Base-by-base conservation (phyloP, 352 stramenopile species). In the Paralagenidium karlingii region DNA sequence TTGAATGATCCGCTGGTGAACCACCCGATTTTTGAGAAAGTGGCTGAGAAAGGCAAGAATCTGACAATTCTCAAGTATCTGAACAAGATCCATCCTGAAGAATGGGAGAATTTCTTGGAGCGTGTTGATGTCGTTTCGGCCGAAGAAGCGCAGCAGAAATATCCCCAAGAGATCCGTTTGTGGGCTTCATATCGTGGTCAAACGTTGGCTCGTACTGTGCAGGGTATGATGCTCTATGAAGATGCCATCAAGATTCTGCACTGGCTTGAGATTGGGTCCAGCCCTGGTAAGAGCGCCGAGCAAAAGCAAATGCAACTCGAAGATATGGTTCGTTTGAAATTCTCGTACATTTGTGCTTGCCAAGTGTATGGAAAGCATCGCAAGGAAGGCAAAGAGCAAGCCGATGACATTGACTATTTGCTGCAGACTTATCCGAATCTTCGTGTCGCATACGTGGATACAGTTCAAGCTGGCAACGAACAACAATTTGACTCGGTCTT, bases 141-240 rank as follows among this genome's bases (percentile, higher is more conserved):
- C 2, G 73, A 83, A 36, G 73, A 86, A 49, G 73, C 73, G 1
- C 60, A 78, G 36, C 42, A 46, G 2, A 68, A 82, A 26, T 79
- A 67, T 34, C 73, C 73, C 22, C 38, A 82, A 22, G 73, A 86
- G 43, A 77, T 86, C 47, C 67, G 69, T 42, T 42, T 84, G 15
- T 87, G 74, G 74, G 74, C 74, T 11, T 83, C 69, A 5, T 82
- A 83, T 39, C 69, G 74, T 55, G 69, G 69, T 36, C 74, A 87
- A 38, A 87, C 74, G 11, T 50, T 87, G 8, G 70, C 68, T 0
- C 69, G 74, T 49, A 84, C 74, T 13, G 69, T 84, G 3, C 69
- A 82, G 40, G 74, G 74, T 55, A 84, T 87, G 69, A 84, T 84
- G 69, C 37, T 84, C 21, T 87, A 87, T 43, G 69, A 84, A 53